Evolutionary conservation across 2,329 filamentous ascomycete species (phyloP), one percentile per base, ranked within the genome.

Genomic region (Septoria linicola): DNA sequence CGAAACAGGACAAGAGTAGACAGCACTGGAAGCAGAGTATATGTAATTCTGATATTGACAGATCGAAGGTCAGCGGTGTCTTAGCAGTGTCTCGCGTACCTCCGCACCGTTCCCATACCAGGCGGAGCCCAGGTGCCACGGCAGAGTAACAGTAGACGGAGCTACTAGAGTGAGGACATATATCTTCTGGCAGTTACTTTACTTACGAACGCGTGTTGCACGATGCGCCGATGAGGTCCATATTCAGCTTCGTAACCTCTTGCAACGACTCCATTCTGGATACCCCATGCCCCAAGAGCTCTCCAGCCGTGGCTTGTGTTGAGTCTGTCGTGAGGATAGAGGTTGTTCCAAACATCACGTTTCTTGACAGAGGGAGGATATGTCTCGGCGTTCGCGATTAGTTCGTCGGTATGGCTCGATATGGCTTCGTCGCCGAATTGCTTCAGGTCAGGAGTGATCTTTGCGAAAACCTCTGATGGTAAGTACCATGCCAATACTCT

Each of bases 251-350:
- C 80, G 57, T 86, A 85, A n/a, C 80, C 82, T 36, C 78, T 74
- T 0, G 81, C 80, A 7, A 84, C 75, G 4, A 84, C 69, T 0
- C 84, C 83, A 55, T 80, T 78, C 31, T 72, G 66, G 11, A 80
- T 76, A 0, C 82, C 82, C 59, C 83, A 80, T 2, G 76, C 72
- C 58, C 84, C 81, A 2, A 87, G 71, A 31, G 75, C 72, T 34
- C 76, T 74, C 86, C 86, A 89, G 20, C 86, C 85, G 57, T 85
- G 78, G 1, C 79, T 77, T 0, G 84, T 84, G 30, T 86, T 73
- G 1, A 89, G 71, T 27, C 81, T 76, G 40, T 80, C 79, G 19
- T 34, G 13, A 41, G 21, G 16, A 27, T 35, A 41, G 21, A 19
- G 4, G 13, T 25, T 32, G 27, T 25, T 67, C 69, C 76, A 80